A percentile compares a stretch with the other conserved stretches of the same genome.
These are phyloP conservation scores for Nakazawaea peltata DNA, from an alignment of 805 yeast species.

Conservation along the genomic window DNA sequence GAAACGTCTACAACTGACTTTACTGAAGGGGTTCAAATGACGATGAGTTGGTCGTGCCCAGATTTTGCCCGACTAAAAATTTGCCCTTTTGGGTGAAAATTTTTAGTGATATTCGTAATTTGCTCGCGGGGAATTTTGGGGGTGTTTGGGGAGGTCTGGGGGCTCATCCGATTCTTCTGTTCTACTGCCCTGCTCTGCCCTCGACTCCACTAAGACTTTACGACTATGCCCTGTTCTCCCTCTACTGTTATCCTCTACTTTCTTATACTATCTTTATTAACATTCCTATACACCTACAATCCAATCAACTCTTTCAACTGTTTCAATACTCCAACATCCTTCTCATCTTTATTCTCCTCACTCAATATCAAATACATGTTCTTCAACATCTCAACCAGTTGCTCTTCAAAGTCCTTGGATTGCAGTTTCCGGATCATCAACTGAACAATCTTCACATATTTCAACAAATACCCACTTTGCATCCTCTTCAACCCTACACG, in stretches of 20 bases:
- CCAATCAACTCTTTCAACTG: conserved; percentile 6
- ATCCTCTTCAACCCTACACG: conserved; percentile 6
- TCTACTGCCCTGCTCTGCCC: too few species aligned
- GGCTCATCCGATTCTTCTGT: too few species aligned
- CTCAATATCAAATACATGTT: conserved; percentile 23
- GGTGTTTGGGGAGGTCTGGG: too few species aligned
- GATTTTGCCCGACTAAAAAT: too few species aligned
- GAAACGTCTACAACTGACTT: too few species aligned
- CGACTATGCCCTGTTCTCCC: background rate
- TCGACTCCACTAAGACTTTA: background rate
- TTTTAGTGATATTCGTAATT: too few species aligned
- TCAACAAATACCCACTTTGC: conserved; percentile 6
- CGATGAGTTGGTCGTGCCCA: background rate
- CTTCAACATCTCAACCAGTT: conserved; percentile 23
- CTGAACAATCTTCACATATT: conserved; percentile 10
- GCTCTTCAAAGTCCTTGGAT: conserved; percentile 21
- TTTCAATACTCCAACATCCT: conserved; percentile 16
- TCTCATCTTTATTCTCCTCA: conserved; percentile 10
- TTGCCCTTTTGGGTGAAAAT: too few species aligned
- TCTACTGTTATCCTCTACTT: too few species aligned
- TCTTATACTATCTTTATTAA: too few species aligned
- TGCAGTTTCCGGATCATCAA: conserved; percentile 9
- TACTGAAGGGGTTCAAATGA: background rate
- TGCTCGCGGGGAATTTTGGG: too few species aligned
- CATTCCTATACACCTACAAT: too few species aligned